These are phyloP conservation scores for Didymella pomorum DNA, from an alignment of 2,329 filamentous ascomycete species.

Conservation along the genomic window DNA sequence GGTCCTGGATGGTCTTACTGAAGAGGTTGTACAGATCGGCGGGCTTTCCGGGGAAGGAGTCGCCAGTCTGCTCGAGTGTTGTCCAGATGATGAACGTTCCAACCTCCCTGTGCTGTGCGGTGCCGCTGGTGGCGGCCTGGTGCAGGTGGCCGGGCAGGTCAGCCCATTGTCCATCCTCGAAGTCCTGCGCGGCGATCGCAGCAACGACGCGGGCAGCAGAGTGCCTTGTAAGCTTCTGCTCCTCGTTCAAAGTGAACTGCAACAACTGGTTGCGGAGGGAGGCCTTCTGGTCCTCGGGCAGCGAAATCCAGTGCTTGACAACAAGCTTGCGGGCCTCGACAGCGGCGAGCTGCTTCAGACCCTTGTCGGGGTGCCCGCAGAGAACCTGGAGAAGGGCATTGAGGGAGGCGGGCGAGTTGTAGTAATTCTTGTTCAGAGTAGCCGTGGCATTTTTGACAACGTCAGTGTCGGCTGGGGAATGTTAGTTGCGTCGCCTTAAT, in stretches of 20 bases:
- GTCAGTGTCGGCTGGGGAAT: constrained; percentile 72
- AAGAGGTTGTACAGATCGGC: constrained; percentile 83
- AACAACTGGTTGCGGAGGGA: constrained; percentile 83
- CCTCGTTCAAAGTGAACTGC: constrained; percentile 82
- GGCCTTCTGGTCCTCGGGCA: constrained; percentile 78
- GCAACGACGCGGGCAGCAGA: constrained; percentile 88
- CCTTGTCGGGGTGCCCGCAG: constrained; percentile 74
- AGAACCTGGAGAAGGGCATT: constrained; percentile 88
- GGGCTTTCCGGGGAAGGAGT: constrained; percentile 83
- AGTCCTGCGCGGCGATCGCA: constrained; percentile 83
- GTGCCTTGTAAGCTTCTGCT: constrained; percentile 78
- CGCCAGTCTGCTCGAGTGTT: constrained; percentile 85
- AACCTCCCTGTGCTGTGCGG: constrained; percentile 83
- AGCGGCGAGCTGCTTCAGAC: constrained; percentile 86
- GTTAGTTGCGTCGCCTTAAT: constrained; percentile 43
- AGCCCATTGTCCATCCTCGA: constrained; percentile 84
- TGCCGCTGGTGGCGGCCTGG: constrained; percentile 77
- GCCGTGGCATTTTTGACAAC: constrained; percentile 86
- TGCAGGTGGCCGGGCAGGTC: constrained; percentile 82
- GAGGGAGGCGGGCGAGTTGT: constrained; percentile 83
- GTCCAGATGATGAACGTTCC: constrained; percentile 93
- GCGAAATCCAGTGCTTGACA: constrained; percentile 81
- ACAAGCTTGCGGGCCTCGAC: constrained; percentile 88
- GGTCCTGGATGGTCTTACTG: constrained; percentile 85
- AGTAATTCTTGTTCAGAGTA: constrained; percentile 92